phyloP scores from a whole-genome alignment of 2,329 filamentous ascomycete species.

The Graphilbum ipis-grandicollis region DNA sequence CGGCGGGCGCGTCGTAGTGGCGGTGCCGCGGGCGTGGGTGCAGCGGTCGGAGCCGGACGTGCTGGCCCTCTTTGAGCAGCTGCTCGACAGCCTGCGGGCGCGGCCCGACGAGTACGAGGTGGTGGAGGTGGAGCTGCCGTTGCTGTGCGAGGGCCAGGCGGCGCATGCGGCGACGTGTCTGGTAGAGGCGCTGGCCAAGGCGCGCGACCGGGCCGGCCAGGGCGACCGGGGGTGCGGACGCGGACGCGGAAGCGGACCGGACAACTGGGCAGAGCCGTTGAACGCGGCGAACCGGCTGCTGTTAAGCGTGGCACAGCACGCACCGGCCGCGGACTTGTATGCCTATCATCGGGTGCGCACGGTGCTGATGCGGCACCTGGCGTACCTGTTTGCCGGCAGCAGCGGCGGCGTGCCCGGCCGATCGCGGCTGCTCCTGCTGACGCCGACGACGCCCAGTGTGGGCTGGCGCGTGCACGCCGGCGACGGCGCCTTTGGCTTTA shows the following conservation, averaged over 20 bases:
- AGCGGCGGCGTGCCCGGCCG: slow-evolving; percentile 12
- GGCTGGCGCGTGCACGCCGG: slow-evolving; percentile 50
- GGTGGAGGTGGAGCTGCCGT: slow-evolving; percentile 48
- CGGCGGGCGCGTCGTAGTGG: slow-evolving; percentile 41
- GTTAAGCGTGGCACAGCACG: slow-evolving; percentile 45
- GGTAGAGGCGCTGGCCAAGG: slow-evolving; percentile 41
- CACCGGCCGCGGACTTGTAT: slow-evolving; percentile 51
- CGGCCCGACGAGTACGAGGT: slow-evolving; percentile 29
- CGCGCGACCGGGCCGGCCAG: slow-evolving; percentile 24
- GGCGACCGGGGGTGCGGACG: slow-evolving; percentile 15
- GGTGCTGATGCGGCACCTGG: slow-evolving; percentile 63
- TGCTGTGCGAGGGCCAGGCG: slow-evolving; percentile 52
- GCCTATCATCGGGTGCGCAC: slow-evolving; percentile 57
- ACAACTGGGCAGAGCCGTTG: slow-evolving; percentile 35
- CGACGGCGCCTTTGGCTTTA: slow-evolving; percentile 53
- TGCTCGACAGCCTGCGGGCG: slow-evolving; percentile 38
- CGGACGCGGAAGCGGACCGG: too few relatives aligned
- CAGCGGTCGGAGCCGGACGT: slow-evolving; percentile 49
- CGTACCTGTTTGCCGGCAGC: slow-evolving; percentile 53
- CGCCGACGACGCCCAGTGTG: slow-evolving; percentile 57
- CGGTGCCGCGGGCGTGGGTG: slow-evolving; percentile 53
- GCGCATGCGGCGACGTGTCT: slow-evolving; percentile 68
- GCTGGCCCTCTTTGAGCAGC: slow-evolving; percentile 38
- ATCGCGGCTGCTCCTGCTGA: slow-evolving; percentile 67
- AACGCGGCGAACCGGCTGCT: slow-evolving; percentile 54